Conservation (phyloP, 306 rosid species). For the Sindora glabra region DNA sequence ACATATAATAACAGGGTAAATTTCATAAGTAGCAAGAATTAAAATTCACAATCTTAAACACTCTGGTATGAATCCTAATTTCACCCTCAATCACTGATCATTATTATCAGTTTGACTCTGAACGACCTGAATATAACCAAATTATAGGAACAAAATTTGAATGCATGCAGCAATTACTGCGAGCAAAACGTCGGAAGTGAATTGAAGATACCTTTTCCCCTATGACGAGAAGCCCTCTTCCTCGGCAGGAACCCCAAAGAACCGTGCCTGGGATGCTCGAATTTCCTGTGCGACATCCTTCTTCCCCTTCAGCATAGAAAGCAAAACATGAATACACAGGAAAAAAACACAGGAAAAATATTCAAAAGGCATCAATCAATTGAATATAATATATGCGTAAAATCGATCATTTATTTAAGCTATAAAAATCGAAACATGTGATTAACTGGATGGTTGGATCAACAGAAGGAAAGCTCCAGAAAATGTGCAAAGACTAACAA, state of each 20-base stretch:
- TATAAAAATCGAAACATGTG: neutral
- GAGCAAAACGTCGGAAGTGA: neutral
- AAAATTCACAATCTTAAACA: too few species aligned
- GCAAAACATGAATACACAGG: neutral
- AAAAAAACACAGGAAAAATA: neutral
- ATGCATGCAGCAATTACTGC: too few species aligned
- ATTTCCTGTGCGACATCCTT: conserved; percentile 86
- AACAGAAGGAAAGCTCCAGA: neutral
- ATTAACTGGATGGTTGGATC: neutral
- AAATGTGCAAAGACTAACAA: neutral
- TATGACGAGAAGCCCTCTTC: conserved; percentile 74
- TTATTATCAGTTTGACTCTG: too few species aligned
- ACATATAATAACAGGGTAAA: neutral
- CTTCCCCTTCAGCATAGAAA: conserved; percentile 9
- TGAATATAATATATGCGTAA: neutral
- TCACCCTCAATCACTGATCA: too few species aligned
- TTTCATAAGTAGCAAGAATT: neutral
- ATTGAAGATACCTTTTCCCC: conserved; percentile 53
- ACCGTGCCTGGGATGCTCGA: conserved; percentile 87
- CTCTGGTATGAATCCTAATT: too few species aligned
- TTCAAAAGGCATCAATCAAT: neutral
- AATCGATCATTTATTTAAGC: neutral
- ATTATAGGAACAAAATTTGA: too few species aligned
- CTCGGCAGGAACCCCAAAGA: conserved; percentile 86
- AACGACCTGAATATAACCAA: too few species aligned